Conservation (phyloP, 192 early-diverging fungal species). For the Helicostylum pulchrum region DNA sequence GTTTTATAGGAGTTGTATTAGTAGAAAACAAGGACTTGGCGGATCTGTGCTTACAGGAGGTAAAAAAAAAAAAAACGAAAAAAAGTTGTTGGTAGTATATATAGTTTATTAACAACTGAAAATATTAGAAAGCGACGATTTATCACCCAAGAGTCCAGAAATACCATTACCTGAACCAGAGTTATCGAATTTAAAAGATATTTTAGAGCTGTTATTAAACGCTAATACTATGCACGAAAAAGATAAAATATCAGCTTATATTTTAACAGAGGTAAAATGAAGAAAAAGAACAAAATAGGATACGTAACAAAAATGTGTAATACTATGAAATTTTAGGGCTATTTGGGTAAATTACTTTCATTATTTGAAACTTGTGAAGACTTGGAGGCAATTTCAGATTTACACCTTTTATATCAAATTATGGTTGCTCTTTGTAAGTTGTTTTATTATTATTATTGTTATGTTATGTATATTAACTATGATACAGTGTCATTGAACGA, state of each 20-base stretch:
- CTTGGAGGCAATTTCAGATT: slow-evolving; percentile 67
- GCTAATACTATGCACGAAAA: slow-evolving; percentile 54
- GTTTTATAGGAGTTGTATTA: slow-evolving; percentile 4
- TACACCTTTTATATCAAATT: slow-evolving; percentile 73
- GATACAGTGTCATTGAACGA: slow-evolving; percentile 75
- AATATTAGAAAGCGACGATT: neutral
- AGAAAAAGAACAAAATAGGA: neutral
- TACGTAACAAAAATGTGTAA: neutral
- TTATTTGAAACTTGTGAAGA: slow-evolving; percentile 80
- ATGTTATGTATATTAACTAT: slow-evolving; percentile 1
- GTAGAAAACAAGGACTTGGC: slow-evolving; percentile 17
- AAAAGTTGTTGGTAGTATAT: neutral
- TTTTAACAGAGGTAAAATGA: slow-evolving; percentile 53
- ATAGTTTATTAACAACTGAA: neutral
- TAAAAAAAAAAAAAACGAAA: neutral
- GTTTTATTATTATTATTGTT: neutral
- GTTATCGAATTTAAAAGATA: slow-evolving; percentile 64
- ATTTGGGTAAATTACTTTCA: slow-evolving; percentile 66
- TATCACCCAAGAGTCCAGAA: slow-evolving; percentile 2
- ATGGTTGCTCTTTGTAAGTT: slow-evolving; percentile 72
- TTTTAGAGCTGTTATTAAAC: slow-evolving; percentile 63
- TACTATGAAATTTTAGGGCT: slow-evolving; percentile 48
- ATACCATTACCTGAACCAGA: slow-evolving; percentile 61
- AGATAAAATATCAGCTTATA: slow-evolving; percentile 58
- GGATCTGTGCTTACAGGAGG: slow-evolving; percentile 15